Conservation (phyloP, 148 eudicot genomes). For the Silene conica region DNA sequence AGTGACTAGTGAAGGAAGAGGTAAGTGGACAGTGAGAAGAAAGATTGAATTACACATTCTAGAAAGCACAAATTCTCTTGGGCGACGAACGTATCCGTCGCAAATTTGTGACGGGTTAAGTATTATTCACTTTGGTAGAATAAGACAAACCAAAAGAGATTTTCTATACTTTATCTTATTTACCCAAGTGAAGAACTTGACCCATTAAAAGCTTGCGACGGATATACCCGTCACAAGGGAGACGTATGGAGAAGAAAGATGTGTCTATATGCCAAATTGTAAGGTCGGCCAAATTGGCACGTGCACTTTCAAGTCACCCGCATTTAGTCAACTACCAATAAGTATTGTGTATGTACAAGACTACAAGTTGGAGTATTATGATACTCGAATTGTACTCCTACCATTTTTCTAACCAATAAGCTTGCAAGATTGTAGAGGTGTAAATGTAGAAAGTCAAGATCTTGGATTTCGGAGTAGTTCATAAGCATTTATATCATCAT, state of each 20-base stretch:
- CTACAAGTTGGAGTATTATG: neutral
- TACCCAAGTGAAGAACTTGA: too few species aligned
- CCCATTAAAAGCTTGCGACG: too few species aligned
- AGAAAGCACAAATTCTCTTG: too few species aligned
- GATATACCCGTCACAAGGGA: too few species aligned
- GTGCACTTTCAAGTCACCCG: neutral
- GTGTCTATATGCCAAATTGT: neutral
- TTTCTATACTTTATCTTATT: too few species aligned
- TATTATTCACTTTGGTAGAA: too few species aligned
- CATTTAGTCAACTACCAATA: constrained; percentile 7
- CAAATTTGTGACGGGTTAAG: too few species aligned
- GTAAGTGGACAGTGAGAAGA: neutral
- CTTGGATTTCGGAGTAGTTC: constrained; percentile 2
- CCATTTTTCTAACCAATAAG: neutral
- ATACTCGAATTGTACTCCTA: neutral
- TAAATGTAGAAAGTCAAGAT: neutral
- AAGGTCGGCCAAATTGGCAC: constrained; percentile 8
- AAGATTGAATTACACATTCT: too few species aligned
- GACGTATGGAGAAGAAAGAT: too few species aligned
- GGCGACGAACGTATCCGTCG: too few species aligned
- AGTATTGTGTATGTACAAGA: neutral
- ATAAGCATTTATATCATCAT: constrained; percentile 9
- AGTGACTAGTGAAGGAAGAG: neutral
- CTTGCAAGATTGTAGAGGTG: neutral
- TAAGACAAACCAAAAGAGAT: too few species aligned